Conservation (phyloP, 306 rosid genomes). For the Nissolia schottii region DNA sequence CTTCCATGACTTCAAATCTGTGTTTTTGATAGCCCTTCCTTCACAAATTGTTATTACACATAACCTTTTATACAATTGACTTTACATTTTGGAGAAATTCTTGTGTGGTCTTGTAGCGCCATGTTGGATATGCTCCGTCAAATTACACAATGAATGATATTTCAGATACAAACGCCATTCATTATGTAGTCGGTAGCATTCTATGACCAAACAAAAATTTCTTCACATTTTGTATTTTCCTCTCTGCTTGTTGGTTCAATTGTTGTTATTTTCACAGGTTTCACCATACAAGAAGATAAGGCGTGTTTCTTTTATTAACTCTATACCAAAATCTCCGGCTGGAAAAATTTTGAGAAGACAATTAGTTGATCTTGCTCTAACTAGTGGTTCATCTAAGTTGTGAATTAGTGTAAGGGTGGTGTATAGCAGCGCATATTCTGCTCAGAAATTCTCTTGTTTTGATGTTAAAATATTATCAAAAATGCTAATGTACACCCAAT, state of each 20-base stretch:
- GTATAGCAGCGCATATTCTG: neutral
- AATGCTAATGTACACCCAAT: no score
- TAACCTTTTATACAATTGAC: neutral
- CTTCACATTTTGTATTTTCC: conserved; percentile 2
- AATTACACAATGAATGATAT: no score
- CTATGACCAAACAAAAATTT: no score
- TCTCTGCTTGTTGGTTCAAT: neutral
- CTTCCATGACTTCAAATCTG: neutral
- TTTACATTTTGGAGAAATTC: no score
- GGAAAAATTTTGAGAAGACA: conserved; percentile 92
- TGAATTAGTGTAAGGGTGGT: conserved; percentile 22
- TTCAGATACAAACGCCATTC: no score
- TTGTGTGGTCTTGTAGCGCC: no score
- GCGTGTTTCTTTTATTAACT: conserved; percentile 55
- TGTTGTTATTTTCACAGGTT: conserved; percentile 48
- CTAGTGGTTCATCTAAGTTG: conserved; percentile 50
- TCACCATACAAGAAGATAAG: conserved; percentile 91
- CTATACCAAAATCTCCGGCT: conserved; percentile 73
- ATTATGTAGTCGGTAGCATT: no score
- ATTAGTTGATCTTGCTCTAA: conserved; percentile 52
- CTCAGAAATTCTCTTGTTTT: neutral
- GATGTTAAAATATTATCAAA: neutral
- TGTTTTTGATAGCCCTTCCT: neutral
- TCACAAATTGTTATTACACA: neutral
- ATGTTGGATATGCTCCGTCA: no score